phyloP scores from a whole-genome alignment of 2,329 filamentous ascomycete species.

The Pezizomycotina sp. region DNA sequence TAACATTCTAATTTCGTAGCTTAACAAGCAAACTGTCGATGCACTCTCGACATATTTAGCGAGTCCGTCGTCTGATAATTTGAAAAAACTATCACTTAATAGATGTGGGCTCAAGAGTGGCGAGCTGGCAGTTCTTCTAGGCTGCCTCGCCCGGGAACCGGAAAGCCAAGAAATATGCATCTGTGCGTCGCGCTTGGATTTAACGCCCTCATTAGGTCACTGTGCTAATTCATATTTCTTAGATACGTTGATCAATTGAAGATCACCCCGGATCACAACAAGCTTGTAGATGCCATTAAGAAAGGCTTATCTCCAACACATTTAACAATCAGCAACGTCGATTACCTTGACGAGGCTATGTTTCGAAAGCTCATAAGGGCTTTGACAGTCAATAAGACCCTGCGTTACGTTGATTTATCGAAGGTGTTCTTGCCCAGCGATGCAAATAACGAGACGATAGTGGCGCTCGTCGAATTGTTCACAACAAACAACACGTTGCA shows the following conservation, averaged over 20 bases:
- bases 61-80: conserved; percentile 42
- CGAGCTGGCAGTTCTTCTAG: conserved; percentile 48
- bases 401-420: conserved; percentile 50
- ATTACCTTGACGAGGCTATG: conserved; percentile 48
- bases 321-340: conserved; percentile 50
- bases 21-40: conserved; percentile 48
- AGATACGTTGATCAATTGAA: conserved; percentile 25
- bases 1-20: too few species aligned
- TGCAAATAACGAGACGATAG: conserved; percentile 49
- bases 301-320: conserved; percentile 42
- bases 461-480: conserved; percentile 46
- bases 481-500: conserved; percentile 49
- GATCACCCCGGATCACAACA: conserved; percentile 31
- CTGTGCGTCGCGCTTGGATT: conserved; percentile 39
- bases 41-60: conserved; percentile 48
- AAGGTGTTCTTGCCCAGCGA: conserved; percentile 54
- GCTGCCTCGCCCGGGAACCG: conserved; percentile 41
- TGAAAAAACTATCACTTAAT: conserved; percentile 47
- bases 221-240: conserved; percentile 35
- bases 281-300: conserved; percentile 38
- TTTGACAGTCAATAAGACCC: conserved; percentile 44
- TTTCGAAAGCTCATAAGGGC: conserved; percentile 48
- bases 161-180: conserved; percentile 42
- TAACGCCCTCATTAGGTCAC: conserved; percentile 33
- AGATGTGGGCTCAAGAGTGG: conserved; percentile 49